Evolutionary conservation across 768 basidiomycete species (phyloP).

Genomic region (Pleurotus tuoliensis): DNA sequence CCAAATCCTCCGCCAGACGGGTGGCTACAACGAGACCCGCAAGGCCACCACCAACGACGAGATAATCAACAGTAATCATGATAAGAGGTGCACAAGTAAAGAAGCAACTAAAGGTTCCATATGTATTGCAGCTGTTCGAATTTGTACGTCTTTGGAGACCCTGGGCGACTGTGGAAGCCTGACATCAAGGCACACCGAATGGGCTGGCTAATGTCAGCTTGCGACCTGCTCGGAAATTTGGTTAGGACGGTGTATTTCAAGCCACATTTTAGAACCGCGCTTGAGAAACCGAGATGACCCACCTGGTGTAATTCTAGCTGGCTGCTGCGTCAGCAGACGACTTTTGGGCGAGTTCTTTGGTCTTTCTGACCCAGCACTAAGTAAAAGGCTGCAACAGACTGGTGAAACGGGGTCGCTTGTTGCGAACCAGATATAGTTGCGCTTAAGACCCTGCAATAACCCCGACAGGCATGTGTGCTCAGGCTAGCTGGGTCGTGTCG

Average conservation of each 20-base stretch:
- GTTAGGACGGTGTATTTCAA: neutral
- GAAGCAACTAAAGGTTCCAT: neutral
- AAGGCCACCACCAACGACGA: conserved; percentile 12
- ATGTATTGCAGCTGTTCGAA: neutral
- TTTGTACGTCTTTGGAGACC: neutral
- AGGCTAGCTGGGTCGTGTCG: too few species aligned
- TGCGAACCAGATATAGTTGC: neutral
- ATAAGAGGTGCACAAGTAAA: neutral
- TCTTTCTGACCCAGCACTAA: neutral
- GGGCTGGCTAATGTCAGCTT: conserved; percentile 1
- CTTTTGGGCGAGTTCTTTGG: neutral
- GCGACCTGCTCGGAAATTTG: conserved; percentile 6
- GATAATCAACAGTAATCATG: conserved; percentile 1
- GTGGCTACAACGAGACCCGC: conserved; percentile 19
- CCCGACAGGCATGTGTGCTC: neutral
- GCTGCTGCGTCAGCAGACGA: neutral
- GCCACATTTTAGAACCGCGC: neutral
- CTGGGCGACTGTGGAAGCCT: neutral
- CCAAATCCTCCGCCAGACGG: conserved; percentile 2
- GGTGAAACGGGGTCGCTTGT: neutral
- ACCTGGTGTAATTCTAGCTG: neutral
- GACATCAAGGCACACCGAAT: neutral
- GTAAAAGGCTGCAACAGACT: neutral
- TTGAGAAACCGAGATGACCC: conserved; percentile 1
- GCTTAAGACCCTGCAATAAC: neutral